Evolutionary conservation across 306 rosid genomes (phyloP).

Genomic region (Datisca glomerata): DNA sequence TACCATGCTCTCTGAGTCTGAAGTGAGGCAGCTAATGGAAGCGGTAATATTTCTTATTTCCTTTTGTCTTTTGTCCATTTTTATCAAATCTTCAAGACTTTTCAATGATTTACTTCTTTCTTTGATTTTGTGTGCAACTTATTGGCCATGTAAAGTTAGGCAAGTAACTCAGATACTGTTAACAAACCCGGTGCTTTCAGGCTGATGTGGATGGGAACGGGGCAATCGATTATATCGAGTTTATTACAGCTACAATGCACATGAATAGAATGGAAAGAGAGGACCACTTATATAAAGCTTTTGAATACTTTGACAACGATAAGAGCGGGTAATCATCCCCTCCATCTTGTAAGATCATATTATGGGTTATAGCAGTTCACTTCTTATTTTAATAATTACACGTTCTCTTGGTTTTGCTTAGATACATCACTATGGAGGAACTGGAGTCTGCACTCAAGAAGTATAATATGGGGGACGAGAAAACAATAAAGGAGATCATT

Average conservation of each 20-base stretch:
- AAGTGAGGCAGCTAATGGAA: conserved; percentile 92
- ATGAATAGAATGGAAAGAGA: conserved; percentile 92
- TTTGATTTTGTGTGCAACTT: too few species aligned
- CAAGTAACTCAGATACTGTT: too few species aligned
- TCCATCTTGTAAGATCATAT: neutral
- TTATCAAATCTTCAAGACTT: neutral
- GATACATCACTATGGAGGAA: conserved; percentile 84
- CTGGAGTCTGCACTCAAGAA: conserved; percentile 77
- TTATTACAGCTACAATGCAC: conserved; percentile 95
- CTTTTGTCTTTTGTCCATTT: neutral
- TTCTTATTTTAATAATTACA: neutral
- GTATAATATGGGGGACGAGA: conserved; percentile 87
- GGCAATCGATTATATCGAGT: conserved; percentile 81
- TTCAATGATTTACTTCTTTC: too few species aligned
- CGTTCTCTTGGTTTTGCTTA: conserved; percentile 6
- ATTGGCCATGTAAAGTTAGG: too few species aligned
- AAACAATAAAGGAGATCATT: conserved; percentile 87
- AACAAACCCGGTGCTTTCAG: conserved; percentile 53
- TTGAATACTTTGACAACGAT: conserved; percentile 83
- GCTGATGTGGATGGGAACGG: conserved; percentile 98
- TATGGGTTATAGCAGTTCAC: neutral
- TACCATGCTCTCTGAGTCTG: conserved; percentile 85
- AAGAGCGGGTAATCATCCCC: conserved; percentile 59
- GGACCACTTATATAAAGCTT: conserved; percentile 84
- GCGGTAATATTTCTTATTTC: conserved; percentile 47